Percentiles rank a stretch among this genome's conserved stretches.
phyloP scores from a whole-genome alignment of 768 basidiomycete genomes.

The Lactarius akahatsu region DNA sequence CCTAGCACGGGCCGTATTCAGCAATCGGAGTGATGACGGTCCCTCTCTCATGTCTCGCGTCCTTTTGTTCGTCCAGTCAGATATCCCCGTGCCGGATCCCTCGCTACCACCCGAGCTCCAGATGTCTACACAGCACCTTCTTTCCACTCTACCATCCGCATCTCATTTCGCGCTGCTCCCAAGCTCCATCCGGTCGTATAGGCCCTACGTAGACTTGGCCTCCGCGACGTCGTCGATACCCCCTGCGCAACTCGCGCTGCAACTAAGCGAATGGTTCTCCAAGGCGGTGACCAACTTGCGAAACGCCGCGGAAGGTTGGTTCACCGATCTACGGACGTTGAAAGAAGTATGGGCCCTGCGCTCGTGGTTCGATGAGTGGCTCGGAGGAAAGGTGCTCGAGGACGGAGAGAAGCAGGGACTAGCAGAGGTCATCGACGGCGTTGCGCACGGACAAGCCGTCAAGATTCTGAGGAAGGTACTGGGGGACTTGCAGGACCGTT shows the following conservation, averaged over 20 bases:
- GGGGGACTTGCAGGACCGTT: constrained; percentile 43
- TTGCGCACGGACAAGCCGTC: constrained; percentile 53
- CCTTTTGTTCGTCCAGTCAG: constrained; percentile 63
- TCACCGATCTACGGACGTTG: constrained; percentile 56
- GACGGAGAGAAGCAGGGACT: constrained; percentile 48
- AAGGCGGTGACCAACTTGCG: constrained; percentile 49
- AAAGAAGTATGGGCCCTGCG: constrained; percentile 75
- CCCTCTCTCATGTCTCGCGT: constrained; percentile 54
- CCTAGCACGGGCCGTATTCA: constrained; percentile 58
- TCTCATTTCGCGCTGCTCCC: constrained; percentile 81
- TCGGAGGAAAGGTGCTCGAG: constrained; percentile 43
- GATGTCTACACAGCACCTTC: constrained; percentile 64
- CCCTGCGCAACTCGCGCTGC: constrained; percentile 43
- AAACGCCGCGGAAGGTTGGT: constrained; percentile 52
- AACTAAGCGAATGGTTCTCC: constrained; percentile 63
- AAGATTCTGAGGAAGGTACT: constrained; percentile 60
- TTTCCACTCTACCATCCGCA: constrained; percentile 76
- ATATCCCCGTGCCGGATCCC: constrained; percentile 34
- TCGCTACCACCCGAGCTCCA: constrained; percentile 51
- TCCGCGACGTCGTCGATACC: constrained; percentile 56
- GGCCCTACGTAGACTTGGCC: constrained; percentile 77
- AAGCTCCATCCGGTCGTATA: constrained; percentile 66
- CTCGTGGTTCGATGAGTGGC: constrained; percentile 48
- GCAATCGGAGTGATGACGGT: constrained; percentile 35
- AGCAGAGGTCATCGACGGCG: constrained; percentile 48